Conservation (phyloP, 768 basidiomycete species). For the Postia placenta region DNA sequence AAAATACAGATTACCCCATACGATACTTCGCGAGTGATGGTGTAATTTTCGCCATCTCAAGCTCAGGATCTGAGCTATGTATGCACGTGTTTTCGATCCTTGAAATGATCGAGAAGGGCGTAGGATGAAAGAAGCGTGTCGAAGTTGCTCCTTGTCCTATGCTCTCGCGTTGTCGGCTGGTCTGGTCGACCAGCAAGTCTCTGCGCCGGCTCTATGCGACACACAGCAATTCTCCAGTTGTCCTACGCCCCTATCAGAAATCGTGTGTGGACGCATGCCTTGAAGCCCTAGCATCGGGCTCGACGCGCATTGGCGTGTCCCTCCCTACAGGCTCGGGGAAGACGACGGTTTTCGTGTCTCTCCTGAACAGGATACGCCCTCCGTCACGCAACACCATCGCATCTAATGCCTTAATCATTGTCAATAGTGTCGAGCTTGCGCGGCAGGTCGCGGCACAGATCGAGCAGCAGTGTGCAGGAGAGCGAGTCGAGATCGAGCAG, state of each 20-base stretch:
- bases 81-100: too few species aligned
- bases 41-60: too few species aligned
- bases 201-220: background rate
- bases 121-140: background rate
- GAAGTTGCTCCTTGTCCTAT: background rate
- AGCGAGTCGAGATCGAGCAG: conserved; percentile 91
- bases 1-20: too few species aligned
- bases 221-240: conserved; percentile 1
- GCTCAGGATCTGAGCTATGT: too few species aligned
- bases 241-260: conserved; percentile 84
- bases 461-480: conserved; percentile 54
- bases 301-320: conserved; percentile 74
- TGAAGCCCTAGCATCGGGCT: conserved; percentile 61
- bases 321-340: conserved; percentile 84
- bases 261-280: conserved; percentile 73
- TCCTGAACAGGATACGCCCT: conserved; percentile 59
- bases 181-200: background rate
- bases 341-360: conserved; percentile 85
- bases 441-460: conserved; percentile 79
- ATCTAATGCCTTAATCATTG: conserved; percentile 69
- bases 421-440: conserved; percentile 87
- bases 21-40: too few species aligned
- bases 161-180: background rate
- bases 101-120: background rate
- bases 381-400: conserved; percentile 38